A percentile compares a stretch with the other conserved stretches of the same genome.
These are phyloP conservation scores for Opeltia flavorubescens DNA, from an alignment of 495 filamentous ascomycete species.

Conservation along the genomic window DNA sequence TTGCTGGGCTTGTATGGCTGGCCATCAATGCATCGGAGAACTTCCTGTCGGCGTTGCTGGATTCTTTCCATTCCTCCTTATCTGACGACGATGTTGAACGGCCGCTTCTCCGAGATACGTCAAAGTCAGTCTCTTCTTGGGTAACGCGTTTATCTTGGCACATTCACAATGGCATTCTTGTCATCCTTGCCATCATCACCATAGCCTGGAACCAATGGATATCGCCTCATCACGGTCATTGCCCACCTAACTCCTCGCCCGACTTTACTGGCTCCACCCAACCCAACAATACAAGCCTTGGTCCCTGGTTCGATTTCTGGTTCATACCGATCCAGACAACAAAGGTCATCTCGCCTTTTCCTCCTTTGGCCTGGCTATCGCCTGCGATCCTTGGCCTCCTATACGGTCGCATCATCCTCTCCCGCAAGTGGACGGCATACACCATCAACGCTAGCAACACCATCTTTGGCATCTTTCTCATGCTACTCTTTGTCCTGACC, in stretches of 20 bases:
- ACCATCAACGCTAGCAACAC: slow-evolving; percentile 14
- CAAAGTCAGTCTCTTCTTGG: neutral
- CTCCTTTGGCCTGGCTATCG: slow-evolving; percentile 23
- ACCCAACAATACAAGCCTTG: neutral
- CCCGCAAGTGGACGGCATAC: slow-evolving; percentile 12
- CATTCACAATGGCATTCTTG: slow-evolving; percentile 16
- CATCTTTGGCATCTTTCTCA: slow-evolving; percentile 8
- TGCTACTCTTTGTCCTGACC: neutral
- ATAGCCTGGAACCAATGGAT: slow-evolving; percentile 25
- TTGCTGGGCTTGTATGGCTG: slow-evolving; percentile 20
- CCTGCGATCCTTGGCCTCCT: slow-evolving; percentile 23
- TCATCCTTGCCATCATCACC: slow-evolving; percentile 12
- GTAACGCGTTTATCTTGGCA: slow-evolving; percentile 12
- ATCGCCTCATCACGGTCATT: slow-evolving; percentile 17
- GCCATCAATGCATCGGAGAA: slow-evolving; percentile 14
- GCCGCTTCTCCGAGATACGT: neutral
- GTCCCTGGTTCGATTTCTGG: slow-evolving; percentile 14
- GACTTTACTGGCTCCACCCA: slow-evolving; percentile 6
- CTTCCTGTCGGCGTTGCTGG: slow-evolving; percentile 9
- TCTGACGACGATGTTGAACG: neutral
- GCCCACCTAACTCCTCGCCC: neutral
- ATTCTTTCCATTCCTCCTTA: slow-evolving; percentile 4
- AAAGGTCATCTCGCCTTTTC: slow-evolving; percentile 17
- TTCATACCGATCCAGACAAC: slow-evolving; percentile 11
- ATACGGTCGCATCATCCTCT: slow-evolving; percentile 21